Percentiles rank a stretch among this genome's conserved stretches.
phyloP scores from a whole-genome alignment of 192 early-diverging fungal species.

The Backusella sp. region DNA sequence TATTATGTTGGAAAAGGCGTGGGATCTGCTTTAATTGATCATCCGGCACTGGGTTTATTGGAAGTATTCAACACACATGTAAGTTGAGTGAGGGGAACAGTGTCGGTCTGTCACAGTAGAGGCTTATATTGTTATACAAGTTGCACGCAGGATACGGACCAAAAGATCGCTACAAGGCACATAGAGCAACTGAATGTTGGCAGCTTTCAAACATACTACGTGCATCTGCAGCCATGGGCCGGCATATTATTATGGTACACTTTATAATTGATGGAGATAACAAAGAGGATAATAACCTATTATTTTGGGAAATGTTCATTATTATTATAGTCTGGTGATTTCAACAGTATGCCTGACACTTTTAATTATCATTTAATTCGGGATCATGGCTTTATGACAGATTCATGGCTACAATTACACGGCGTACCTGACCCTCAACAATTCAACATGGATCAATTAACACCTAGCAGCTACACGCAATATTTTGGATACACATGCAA shows the following conservation, averaged over 20 bases:
- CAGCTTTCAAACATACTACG: constrained; percentile 46
- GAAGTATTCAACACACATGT: constrained; percentile 61
- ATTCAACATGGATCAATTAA: neutral
- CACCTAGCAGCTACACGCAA: neutral
- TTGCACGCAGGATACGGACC: constrained; percentile 53
- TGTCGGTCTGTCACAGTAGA: neutral
- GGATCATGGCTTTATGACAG: constrained; percentile 47
- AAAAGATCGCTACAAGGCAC: constrained; percentile 42
- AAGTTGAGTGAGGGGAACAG: constrained; percentile 18
- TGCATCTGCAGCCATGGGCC: constrained; percentile 40
- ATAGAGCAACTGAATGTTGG: constrained; percentile 51
- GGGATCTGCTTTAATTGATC: constrained; percentile 44
- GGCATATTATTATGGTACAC: constrained; percentile 55
- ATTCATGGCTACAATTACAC: constrained; percentile 46
- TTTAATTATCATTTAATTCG: constrained; percentile 40
- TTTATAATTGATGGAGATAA: neutral
- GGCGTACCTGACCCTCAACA: constrained; percentile 1
- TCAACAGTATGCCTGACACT: constrained; percentile 48
- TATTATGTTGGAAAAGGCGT: constrained; percentile 57
- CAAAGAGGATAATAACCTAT: neutral
- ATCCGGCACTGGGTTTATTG: constrained; percentile 49
- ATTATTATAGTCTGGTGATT: constrained; percentile 48
- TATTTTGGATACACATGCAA: constrained; percentile 47
- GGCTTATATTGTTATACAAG: constrained; percentile 23
- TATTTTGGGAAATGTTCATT: neutral